phyloP scores from a whole-genome alignment of 176 grass and related monocot species.

The Carex kokanica region DNA sequence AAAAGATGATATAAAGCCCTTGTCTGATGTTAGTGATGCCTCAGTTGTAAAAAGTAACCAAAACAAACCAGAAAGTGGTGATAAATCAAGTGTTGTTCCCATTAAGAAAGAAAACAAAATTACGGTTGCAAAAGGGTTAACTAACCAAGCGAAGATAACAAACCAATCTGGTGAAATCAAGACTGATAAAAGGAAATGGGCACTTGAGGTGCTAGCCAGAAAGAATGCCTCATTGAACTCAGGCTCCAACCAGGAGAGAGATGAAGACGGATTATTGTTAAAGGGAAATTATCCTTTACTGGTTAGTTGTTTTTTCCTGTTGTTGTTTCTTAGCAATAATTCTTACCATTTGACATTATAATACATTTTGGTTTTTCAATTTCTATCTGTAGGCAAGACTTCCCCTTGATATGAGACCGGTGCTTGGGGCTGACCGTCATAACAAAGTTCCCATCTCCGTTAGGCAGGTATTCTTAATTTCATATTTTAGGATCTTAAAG shows the following conservation, averaged over 20 bases:
- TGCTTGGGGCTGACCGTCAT: conserved; percentile 34
- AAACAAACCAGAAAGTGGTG: conserved; percentile 34
- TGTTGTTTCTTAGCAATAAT: conserved; percentile 13
- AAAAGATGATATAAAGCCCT: conserved; percentile 83
- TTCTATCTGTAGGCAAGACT: conserved; percentile 64
- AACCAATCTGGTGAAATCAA: conserved; percentile 44
- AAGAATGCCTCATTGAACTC: conserved; percentile 58
- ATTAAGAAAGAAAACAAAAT: conserved; percentile 37
- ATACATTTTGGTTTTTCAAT: conserved; percentile 30
- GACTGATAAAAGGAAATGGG: conserved; percentile 89
- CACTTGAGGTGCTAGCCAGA: conserved; percentile 86
- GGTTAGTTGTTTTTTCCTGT: conserved; percentile 43
- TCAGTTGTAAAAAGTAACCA: conserved; percentile 26
- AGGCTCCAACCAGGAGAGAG: conserved; percentile 49
- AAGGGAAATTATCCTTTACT: conserved; percentile 66
- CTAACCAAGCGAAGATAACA: conserved; percentile 32
- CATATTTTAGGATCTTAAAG: conserved; percentile 12
- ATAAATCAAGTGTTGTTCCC: conserved; percentile 28
- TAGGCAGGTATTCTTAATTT: conserved; percentile 65
- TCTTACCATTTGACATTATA: conserved; percentile 17
- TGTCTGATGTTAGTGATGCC: conserved; percentile 46
- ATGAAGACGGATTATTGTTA: conserved; percentile 48
- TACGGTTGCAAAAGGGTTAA: conserved; percentile 25
- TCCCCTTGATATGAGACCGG: conserved; percentile 73
- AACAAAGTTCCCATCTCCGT: conserved; percentile 64